phyloP scores from a whole-genome alignment of 345 rosid genomes.

The Abelmoschus esculentus region DNA sequence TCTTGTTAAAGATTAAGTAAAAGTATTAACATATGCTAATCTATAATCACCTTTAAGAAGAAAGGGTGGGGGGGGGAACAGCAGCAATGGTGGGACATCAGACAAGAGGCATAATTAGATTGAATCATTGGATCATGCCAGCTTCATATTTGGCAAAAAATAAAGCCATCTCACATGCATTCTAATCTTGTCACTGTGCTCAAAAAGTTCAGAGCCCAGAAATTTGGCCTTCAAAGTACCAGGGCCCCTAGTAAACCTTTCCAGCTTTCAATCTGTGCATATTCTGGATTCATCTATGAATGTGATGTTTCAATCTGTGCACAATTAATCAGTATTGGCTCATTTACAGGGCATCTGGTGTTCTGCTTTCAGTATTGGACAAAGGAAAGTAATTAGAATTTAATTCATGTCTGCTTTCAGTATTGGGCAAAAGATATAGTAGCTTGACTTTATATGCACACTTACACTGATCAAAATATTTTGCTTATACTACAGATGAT shows the following conservation, averaged over 20 bases:
- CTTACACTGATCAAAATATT: slow-evolving; percentile 24
- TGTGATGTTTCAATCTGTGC: not conserved
- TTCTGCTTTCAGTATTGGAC: not conserved
- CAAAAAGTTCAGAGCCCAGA: not conserved
- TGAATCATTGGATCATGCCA: not conserved
- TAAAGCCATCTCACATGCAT: not conserved
- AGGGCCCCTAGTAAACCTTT: not conserved
- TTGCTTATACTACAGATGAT: slow-evolving; percentile 2
- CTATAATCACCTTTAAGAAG: too few relatives aligned
- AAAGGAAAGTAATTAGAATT: slow-evolving; percentile 1
- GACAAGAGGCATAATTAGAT: slow-evolving; percentile 10
- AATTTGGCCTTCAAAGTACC: not conserved
- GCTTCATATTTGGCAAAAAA: not conserved
- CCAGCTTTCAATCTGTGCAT: not conserved
- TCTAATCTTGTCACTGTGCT: not conserved
- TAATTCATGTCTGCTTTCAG: not conserved
- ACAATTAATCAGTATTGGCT: too few relatives aligned
- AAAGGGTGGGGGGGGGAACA: not conserved
- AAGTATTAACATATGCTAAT: too few relatives aligned
- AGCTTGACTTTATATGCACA: slow-evolving; percentile 27
- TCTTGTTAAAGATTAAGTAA: too few relatives aligned
- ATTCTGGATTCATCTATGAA: not conserved
- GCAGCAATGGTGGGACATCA: slow-evolving; percentile 18
- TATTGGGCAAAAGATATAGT: not conserved
- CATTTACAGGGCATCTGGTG: too few relatives aligned